Percentiles rank a stretch among this genome's conserved stretches.
These are phyloP conservation scores for Crepidotus variabilis DNA, from an alignment of 768 basidiomycete genomes.

Conservation along the genomic window DNA sequence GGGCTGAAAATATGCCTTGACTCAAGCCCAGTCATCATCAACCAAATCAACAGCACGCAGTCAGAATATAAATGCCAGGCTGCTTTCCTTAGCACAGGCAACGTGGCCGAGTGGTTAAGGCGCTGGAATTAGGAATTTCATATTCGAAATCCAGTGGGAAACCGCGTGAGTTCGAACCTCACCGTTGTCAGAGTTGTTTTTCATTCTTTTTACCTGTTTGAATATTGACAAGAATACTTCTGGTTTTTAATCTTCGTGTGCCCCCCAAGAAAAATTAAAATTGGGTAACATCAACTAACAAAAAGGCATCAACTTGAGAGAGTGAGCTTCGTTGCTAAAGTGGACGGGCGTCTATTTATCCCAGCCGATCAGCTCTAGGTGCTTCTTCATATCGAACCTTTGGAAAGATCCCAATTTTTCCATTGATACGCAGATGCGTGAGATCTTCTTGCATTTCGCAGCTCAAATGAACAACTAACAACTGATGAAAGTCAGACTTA, in stretches of 20 bases:
- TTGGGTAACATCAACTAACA: too few species aligned
- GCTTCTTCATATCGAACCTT: too few species aligned
- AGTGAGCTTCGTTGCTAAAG: not conserved
- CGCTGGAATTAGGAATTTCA: slow-evolving; percentile 46
- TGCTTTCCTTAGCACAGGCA: slow-evolving; percentile 22
- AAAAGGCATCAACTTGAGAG: too few species aligned
- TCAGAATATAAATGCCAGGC: not conserved
- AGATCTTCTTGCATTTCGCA: too few species aligned
- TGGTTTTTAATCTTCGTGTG: too few species aligned
- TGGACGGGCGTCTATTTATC: too few species aligned
- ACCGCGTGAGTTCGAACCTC: slow-evolving; percentile 44
- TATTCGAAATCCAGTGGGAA: slow-evolving; percentile 32
- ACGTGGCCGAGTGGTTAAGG: slow-evolving; percentile 62
- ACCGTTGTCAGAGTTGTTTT: slow-evolving; percentile 30
- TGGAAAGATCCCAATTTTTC: too few species aligned
- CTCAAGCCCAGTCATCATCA: not conserved
- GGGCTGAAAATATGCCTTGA: not conserved
- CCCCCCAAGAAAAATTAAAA: too few species aligned
- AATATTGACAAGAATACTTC: not conserved
- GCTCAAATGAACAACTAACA: too few species aligned
- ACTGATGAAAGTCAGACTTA: too few species aligned
- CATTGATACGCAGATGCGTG: too few species aligned
- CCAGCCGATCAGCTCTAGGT: too few species aligned
- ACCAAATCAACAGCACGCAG: not conserved
- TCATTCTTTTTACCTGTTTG: not conserved